Conservation (phyloP, 2,329 filamentous ascomycete species). For the Lojkania enalia region DNA sequence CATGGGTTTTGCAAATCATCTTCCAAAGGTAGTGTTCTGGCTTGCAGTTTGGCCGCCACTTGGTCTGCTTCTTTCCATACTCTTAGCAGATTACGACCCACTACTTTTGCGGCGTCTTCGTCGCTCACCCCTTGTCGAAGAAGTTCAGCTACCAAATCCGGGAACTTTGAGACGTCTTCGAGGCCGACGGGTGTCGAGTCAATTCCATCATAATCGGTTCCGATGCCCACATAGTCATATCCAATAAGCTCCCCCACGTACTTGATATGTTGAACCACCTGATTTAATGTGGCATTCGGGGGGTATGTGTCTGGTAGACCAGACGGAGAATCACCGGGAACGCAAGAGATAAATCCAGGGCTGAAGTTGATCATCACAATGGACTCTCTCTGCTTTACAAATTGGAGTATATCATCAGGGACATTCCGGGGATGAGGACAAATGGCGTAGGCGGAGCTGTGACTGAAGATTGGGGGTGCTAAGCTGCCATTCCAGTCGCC, state of each 20-base stretch:
- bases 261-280: slow-evolving; percentile 76
- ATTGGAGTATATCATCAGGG: slow-evolving; percentile 74
- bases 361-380: slow-evolving; percentile 89
- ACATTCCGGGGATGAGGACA: slow-evolving; percentile 90
- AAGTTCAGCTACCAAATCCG: slow-evolving; percentile 74
- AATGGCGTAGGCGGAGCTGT: slow-evolving; percentile 75
- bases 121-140: slow-evolving; percentile 74
- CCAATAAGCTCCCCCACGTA: slow-evolving; percentile 82
- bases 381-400: slow-evolving; percentile 71
- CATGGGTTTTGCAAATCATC: slow-evolving; percentile 44
- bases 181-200: slow-evolving; percentile 68
- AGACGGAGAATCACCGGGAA: slow-evolving; percentile 56
- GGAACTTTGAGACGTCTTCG: slow-evolving; percentile 84
- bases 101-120: slow-evolving; percentile 71
- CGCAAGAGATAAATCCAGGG: slow-evolving; percentile 79
- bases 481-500: slow-evolving; percentile 67
- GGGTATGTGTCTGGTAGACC: slow-evolving; percentile 68
- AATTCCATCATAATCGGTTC: slow-evolving; percentile 88
- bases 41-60: slow-evolving; percentile 69
- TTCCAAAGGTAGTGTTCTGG: slow-evolving; percentile 48
- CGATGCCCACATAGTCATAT: slow-evolving; percentile 82
- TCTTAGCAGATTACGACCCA: slow-evolving; percentile 77
- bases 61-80: slow-evolving; percentile 81
- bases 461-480: slow-evolving; percentile 84
- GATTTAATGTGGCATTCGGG: slow-evolving; percentile 69